Evolutionary conservation across 1,284 basidiomycete genomes (phyloP).

Genomic region (Sporisorium graminicola): DNA sequence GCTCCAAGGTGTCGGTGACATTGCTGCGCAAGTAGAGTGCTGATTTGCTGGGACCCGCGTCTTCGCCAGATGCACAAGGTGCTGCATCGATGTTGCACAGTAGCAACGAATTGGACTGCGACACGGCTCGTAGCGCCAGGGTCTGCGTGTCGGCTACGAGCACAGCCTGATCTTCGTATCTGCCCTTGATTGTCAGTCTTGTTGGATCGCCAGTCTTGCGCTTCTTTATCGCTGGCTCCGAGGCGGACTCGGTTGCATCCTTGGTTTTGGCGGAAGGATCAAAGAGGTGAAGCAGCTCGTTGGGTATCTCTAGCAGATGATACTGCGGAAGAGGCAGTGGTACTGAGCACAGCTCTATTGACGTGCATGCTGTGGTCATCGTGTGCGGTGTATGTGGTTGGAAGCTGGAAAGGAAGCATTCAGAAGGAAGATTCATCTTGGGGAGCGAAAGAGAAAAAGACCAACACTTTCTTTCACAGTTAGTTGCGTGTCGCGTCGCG

Average conservation of each 20-base stretch:
- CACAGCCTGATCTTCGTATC: slow-evolving; percentile 63
- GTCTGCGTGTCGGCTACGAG: slow-evolving; percentile 58
- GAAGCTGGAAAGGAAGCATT: neutral
- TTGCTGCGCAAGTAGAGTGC: slow-evolving; percentile 53
- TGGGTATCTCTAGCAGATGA: slow-evolving; percentile 53
- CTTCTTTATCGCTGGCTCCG: slow-evolving; percentile 34
- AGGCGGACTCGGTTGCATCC: slow-evolving; percentile 5
- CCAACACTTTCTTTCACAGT: slow-evolving; percentile 31
- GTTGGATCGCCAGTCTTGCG: slow-evolving; percentile 13
- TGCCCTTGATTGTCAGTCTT: slow-evolving; percentile 62
- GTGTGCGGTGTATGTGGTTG: neutral
- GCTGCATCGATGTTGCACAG: slow-evolving; percentile 50
- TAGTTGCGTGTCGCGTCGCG: slow-evolving; percentile 26
- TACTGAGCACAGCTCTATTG: slow-evolving; percentile 34
- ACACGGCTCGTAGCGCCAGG: slow-evolving; percentile 61
- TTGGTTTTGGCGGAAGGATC: slow-evolving; percentile 20
- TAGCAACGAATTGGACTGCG: slow-evolving; percentile 64
- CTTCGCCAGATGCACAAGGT: neutral
- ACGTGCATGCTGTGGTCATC: slow-evolving; percentile 17
- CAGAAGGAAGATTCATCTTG: no score
- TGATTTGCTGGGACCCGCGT: slow-evolving; percentile 12
- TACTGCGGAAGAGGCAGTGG: slow-evolving; percentile 41
- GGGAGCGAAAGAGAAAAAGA: slow-evolving; percentile 10
- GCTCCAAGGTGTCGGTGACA: slow-evolving; percentile 58
- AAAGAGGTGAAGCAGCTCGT: slow-evolving; percentile 49